Evolutionary conservation across 345 rosid genomes (phyloP), one percentile per base, ranked within the genome.

Genomic region (Eucalyptus tenuipes): DNA sequence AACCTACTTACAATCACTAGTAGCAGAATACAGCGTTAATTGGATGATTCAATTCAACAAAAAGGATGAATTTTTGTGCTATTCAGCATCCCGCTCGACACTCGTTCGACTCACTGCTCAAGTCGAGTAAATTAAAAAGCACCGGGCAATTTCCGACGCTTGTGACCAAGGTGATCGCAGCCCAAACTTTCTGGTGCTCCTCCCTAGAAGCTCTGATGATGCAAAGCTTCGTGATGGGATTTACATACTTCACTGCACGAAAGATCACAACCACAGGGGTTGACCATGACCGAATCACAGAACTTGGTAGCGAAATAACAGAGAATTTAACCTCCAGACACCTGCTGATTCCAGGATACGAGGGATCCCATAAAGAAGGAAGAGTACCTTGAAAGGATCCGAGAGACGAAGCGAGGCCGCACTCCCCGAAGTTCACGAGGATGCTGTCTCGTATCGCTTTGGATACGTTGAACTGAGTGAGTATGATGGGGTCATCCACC

Each of bases 131-230:
- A 88, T 97, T 96, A 45, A 96, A 92, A 13, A 96, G 33, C 40
- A 95, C 96, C 1, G 94, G 94, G 82, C 95, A 96, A 89, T 94
- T 94, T 13, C 94, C 97, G 12, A 96, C 92, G 87, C 92, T 92
- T 86, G 92, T 95, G 49, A 96, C 93, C 95, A 95, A 88, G 90
- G 96, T 96, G 49, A 95, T 93, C 13, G 98, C 96, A 40, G 95
- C 92, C 98, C 98, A 95, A 66, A 96, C 94, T 91, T 93, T 94
- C 91, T 93, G 95, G 87, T 95, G 92, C n/a, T 94, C 96, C 24
- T 96, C 99, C 89, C 98, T 91, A 13, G 98, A 95, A 33, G 94
- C 90, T 93, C 99, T 93, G 80, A 97, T 91, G 10, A 97, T 91
- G 68, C 95, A 94, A 7, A 94, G 82, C 93, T 96, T 96, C 24